Base-by-base conservation (phyloP, 2,329 filamentous ascomycete genomes). In the Diaporthe vaccinii region DNA sequence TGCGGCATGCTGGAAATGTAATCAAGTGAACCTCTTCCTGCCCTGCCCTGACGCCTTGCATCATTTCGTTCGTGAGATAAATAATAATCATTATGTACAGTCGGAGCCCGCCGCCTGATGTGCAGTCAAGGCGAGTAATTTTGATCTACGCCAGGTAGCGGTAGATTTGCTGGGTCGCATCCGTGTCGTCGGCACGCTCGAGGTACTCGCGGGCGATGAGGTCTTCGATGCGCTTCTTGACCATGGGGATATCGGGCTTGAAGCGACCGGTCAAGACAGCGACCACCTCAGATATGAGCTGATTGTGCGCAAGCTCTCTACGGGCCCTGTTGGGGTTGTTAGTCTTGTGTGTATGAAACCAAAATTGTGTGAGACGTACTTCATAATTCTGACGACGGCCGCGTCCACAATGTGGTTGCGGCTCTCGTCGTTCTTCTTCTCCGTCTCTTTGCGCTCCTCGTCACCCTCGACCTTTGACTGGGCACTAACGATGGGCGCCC, bases 401-500 rank as follows among this genome's bases (percentile, higher is more conserved):
- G 94, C 93, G 80, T 96, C 94, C 34, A 95, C 91, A 55, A 93
- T 90, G 81, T 93, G 92, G 59, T 89, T 89, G 77, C 94, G 87
- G 31, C 90, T 92, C 81, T 94, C 91, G 78, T 94, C 91, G 78
- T 94, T 95, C 87, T 93, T 94, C 79, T 92, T 90, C 82, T 95
- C 92, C 0, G 94, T 96, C 70, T 91, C 91, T 83, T 91, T 92
- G 65, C 92, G 86, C 83, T 93, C 91, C 4, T 90, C 87, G 78
- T 90, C 86, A 71, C 91, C 95, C 84, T 98, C 96, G 0, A 98
- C 94, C 84, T 95, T 97, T 82, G 95, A 97, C 25, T 93, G 90
- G 1, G 92, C 91, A 68, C 91, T 94, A 78, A 98, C 93, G 7
- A 97, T 93, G 31, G 95, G 95, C 28, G 97, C 94, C 83, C 98